Base-by-base conservation (phyloP, 164 flowering plant genomes). In the Chimonanthus salicifolius region DNA sequence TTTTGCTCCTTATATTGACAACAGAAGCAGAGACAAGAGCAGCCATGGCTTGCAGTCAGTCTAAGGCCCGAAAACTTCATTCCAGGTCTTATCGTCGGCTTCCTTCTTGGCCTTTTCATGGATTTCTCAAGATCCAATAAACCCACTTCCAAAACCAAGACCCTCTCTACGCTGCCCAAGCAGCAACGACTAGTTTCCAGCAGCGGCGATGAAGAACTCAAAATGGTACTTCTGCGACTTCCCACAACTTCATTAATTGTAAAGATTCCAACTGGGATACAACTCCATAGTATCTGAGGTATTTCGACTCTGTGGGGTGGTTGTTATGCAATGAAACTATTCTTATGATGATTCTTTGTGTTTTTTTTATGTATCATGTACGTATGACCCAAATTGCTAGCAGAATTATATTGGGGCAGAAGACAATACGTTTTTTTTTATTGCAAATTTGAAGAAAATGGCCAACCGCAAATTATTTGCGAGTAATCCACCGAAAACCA, bases 61-160 rank as follows among this genome's bases (percentile, higher is more conserved):
- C 84, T 91, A 80, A 89, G 70, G 78, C 84, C 89, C 65, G 92
- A 87, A 71, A 90, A 93, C 76, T 89, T 93, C 77, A 78, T 93
- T 58, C 97, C 97, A 9, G 98, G 98, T 46, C 82, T 93, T 65
- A 78, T 91, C n/a, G 83, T 93, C 64, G 97, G 98, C 67, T 91
- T 93, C 83, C 80, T 93, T 73, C 74, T 83, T 49, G 98, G 98
- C 72, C 75, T 87, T 51, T 77, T 93, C 2, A 75, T 89, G 71
- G 98, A 90, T 80, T 81, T 93, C 7, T 70, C 89, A 11, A 86
- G 79, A 54, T 84, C 83, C 71, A 21, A 69, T 51, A 82, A 68
- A 77, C 70, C 54, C 74, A 58, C 9, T 3, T 3, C 75, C 1
- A 78, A 76, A 15, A 70, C 78, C n/a, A 79, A 76, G 49, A 64